Conservation (phyloP, 257 asterid species). For the Coffea canephora region DNA sequence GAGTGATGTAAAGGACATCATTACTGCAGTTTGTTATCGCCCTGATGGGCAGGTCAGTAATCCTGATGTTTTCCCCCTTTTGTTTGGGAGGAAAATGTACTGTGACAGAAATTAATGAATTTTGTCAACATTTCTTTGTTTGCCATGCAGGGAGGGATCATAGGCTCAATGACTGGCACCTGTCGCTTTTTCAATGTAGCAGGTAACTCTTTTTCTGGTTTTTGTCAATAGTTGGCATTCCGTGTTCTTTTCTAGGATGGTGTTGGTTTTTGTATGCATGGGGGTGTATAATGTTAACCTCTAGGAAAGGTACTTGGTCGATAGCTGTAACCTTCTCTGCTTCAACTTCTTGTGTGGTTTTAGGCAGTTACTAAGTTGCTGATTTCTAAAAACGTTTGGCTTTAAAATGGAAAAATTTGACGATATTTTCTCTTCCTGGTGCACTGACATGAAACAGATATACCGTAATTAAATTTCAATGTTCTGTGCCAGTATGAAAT, state of each 20-base stretch:
- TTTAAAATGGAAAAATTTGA: not conserved
- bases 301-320: not conserved
- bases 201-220: constrained; percentile 43
- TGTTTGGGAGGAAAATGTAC: not conserved
- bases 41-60: constrained; percentile 81
- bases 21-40: constrained; percentile 78
- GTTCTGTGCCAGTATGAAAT: not conserved
- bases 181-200: constrained; percentile 66
- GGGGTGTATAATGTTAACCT: not conserved
- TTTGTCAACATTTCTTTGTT: constrained; percentile 14
- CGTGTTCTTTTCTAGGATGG: not conserved
- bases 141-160: constrained; percentile 65
- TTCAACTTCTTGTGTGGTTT: not conserved
- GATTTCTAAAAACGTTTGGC: not conserved
- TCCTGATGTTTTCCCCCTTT: not conserved
- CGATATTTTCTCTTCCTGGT: not conserved
- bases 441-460: not conserved
- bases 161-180: constrained; percentile 73
- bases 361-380: not conserved
- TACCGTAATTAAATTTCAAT: not conserved
- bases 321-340: not conserved
- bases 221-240: not conserved
- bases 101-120: not conserved
- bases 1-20: constrained; percentile 78
- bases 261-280: not conserved